Base-by-base conservation (phyloP, 768 basidiomycete species). In the Coprinopsis marcescibilis region DNA sequence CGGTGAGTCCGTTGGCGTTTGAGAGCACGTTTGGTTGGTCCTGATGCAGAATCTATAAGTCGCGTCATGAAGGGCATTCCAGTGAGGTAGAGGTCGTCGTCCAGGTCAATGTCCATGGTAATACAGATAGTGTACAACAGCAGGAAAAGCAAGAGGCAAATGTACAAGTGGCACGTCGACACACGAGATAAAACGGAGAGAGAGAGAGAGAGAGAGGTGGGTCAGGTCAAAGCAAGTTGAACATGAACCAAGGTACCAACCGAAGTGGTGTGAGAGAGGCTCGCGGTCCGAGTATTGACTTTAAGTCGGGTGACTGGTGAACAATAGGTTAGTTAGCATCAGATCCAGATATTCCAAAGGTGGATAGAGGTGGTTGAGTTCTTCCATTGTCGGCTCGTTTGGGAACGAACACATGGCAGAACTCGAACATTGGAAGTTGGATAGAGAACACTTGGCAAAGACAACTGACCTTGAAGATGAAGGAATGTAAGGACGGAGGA, bases 401-500 rank as follows among this genome's bases (percentile, higher is more conserved):
- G 55, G 61, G 60, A 34, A 14, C n/a, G 27, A 15, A 32, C 48
- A 51, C 41, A 41, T 27, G 49, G 38, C 13, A 42, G 26, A 42
- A 34, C 37, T 43, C 29, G 29, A 32, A 32, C 29, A 32, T 32
- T 32, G 8, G 29, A 32, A 32, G 29, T 8, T 15, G 5, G 10
- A 40, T 23, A 24, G 12, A 5, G 38, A 40, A 40, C 8, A 10
- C 35, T 36, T 36, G 23, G 45, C 39, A 51, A 37, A 49, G 19
- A 35, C 33, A 41, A 53, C 51, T 27, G 52, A 81, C 81, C 76
- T 77, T 69, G 66, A 54, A 54, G 62, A 57, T 65, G 67, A 82
- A 80, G 52, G 81, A 84, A 59, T 64, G 78, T 76, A 62, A 63
- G 60, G 57, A 71, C 78, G 80, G 79, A 83, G 79, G 80, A 79